Conservation (phyloP, 306 rosid species). For the Prunus kanzakura region DNA sequence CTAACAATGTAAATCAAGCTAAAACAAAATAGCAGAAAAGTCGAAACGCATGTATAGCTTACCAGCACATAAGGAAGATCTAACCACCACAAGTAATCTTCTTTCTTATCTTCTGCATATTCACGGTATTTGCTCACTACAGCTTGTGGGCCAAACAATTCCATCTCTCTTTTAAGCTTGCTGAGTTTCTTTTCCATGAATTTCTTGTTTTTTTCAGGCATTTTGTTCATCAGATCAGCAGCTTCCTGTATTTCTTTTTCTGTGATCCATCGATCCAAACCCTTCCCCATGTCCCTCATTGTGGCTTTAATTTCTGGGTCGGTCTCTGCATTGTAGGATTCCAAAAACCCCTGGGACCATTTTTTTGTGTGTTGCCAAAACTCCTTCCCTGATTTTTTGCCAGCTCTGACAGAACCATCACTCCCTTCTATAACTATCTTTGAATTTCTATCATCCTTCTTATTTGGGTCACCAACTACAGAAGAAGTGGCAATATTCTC, state of each 20-base stretch:
- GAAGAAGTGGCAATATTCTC: conserved; percentile 30
- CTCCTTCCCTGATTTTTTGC: conserved; percentile 88
- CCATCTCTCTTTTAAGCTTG: conserved; percentile 93
- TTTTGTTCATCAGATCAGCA: conserved; percentile 59
- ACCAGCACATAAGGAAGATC: conserved; percentile 83
- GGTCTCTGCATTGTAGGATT: conserved; percentile 77
- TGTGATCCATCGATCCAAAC: conserved; percentile 88
- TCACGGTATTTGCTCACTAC: conserved; percentile 90
- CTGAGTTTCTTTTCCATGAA: conserved; percentile 73
- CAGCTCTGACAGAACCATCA: conserved; percentile 79
- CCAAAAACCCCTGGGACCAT: conserved; percentile 86
- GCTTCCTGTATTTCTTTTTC: conserved; percentile 88
- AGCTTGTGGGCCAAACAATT: conserved; percentile 93
- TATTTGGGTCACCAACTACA: conserved; percentile 26
- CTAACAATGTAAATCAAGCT: conserved; percentile 2
- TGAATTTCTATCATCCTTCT: conserved; percentile 33
- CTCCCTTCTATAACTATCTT: conserved; percentile 79
- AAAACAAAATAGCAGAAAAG: conserved; percentile 12
- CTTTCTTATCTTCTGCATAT: conserved; percentile 67
- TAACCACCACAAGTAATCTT: conserved; percentile 96
- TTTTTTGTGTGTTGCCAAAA: conserved; percentile 98
- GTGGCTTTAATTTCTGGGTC: conserved; percentile 75
- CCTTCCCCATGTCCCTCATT: conserved; percentile 87
- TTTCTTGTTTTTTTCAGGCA: conserved; percentile 59
- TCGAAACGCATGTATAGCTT: conserved; percentile 20